These are phyloP conservation scores for Lactarius hatsudake DNA, from an alignment of 768 basidiomycete genomes.

Conservation along the genomic window DNA sequence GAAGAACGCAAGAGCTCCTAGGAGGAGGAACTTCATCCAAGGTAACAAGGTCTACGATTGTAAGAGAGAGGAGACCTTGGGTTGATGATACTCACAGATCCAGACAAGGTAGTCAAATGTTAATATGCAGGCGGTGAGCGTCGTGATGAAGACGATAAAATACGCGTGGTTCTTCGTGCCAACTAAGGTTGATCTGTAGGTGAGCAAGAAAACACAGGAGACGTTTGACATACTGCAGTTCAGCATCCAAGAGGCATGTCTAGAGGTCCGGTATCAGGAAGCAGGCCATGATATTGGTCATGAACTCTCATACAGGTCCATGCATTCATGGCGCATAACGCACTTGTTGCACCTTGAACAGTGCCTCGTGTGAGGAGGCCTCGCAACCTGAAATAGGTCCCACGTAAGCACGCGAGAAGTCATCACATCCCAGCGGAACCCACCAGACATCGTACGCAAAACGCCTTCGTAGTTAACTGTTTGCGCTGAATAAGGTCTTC, in stretches of 20 bases:
- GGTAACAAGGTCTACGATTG: not conserved
- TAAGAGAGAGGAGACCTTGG: not conserved
- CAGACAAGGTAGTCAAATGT: slow-evolving; percentile 13
- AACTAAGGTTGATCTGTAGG: not conserved
- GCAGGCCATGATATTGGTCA: not conserved
- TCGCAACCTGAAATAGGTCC: not conserved
- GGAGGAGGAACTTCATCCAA: not conserved
- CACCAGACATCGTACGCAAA: slow-evolving; percentile 13
- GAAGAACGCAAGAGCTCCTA: not conserved
- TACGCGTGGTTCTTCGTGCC: slow-evolving; percentile 11
- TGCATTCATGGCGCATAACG: not conserved
- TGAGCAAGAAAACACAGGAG: not conserved
- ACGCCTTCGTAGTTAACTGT: not conserved
- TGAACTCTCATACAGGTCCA: not conserved
- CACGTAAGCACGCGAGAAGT: not conserved
- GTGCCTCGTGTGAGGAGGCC: not conserved
- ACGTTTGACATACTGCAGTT: slow-evolving; percentile 13
- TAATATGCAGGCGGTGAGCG: not conserved
- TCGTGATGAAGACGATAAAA: not conserved
- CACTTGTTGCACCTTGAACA: slow-evolving; percentile 18
- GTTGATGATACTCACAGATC: slow-evolving; percentile 3
- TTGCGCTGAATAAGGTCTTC: slow-evolving; percentile 1
- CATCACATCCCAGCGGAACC: not conserved
- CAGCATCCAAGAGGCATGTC: not conserved
- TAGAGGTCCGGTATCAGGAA: not conserved